Base-by-base conservation (phyloP, 2,329 filamentous ascomycete genomes). In the Aspergillus ibericus region DNA sequence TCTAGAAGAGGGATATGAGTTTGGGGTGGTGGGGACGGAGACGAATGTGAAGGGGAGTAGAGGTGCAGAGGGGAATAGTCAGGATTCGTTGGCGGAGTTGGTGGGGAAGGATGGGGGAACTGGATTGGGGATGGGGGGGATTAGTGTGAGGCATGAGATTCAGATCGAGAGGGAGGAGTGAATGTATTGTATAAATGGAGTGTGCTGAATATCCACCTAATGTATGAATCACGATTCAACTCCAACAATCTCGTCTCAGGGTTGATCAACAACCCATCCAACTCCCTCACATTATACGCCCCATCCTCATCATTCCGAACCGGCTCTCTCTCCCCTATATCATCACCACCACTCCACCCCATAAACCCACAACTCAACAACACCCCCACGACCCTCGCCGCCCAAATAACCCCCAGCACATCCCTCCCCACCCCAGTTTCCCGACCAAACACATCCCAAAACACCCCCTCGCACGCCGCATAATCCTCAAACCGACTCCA, bases 341-440 rank as follows among this genome's bases (percentile, higher is more conserved):
- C 78, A 18, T 68, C 69, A 55, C 79, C 70, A 9, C 76, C 72
- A n/a, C n/a, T n/a, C n/a, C n/a, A n/a, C 59, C 69, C 70, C 2
- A 75, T 79, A 56, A 79, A 79, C 6, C 75, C 76, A 38, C 54
- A 29, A 2, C 69, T 75, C 5, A 71, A 59, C 16, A 80, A 55
- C 40, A 75, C 44, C 1, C 77, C 77, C 4, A 71, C 36, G 27
- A 71, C 63, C 35, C 73, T 72, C 56, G 75, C 74, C 7, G 63
- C 20, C 55, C 72, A 71, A 46, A 77, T 74, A 5, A 55, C 58
- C 38, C 53, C 38, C 27, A 72, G 50, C 0, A 54, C 64, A 10
- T 65, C 56, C n/a, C 50, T 42, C 51, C 77, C 16, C 12, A 50
- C 65, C 47, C 71, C 72, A 16, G 69, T 66, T 51, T 77, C 68